Evolutionary conservation across 2,329 filamentous ascomycete genomes (phyloP).

Genomic region (Fusarium miscanthi): DNA sequence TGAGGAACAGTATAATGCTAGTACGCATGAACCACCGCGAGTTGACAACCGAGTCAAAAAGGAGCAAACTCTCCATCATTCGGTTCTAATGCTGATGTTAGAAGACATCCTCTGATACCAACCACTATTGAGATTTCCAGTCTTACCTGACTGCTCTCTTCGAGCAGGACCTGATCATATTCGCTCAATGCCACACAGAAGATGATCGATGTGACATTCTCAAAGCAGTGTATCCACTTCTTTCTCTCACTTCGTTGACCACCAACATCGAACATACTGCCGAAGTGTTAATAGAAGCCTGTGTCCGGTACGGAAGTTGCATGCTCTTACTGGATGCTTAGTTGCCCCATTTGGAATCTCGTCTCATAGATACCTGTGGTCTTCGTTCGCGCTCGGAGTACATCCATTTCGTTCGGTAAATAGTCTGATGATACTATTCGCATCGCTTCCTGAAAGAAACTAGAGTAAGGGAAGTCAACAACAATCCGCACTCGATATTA

Average conservation of each 20-base stretch:
- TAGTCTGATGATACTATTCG: conserved; percentile 88
- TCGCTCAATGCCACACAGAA: conserved; percentile 98
- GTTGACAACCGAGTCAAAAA: conserved; percentile 99
- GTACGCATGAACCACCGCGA: conserved; percentile 99
- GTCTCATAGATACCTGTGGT: conserved; percentile 99
- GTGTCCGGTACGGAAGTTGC: neutral
- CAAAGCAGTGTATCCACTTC: conserved; percentile 99
- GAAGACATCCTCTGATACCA: neutral
- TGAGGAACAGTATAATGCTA: conserved; percentile 97
- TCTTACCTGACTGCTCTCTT: conserved; percentile 90
- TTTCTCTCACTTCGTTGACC: conserved; percentile 97
- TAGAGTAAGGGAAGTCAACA: conserved; percentile 52
- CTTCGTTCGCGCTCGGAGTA: conserved; percentile 94
- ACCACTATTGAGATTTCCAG: neutral
- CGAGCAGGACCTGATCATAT: conserved; percentile 95
- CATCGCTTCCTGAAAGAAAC: conserved; percentile 94
- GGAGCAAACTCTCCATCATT: conserved; percentile 97
- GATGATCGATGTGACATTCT: conserved; percentile 99
- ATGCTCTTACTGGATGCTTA: conserved; percentile 91
- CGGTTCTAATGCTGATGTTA: conserved; percentile 77
- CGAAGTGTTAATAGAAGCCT: conserved; percentile 35
- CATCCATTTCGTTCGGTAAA: conserved; percentile 92
- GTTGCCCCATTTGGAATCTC: conserved; percentile 96
- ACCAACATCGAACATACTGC: conserved; percentile 98
- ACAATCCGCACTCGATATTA: neutral